phyloP scores from a whole-genome alignment of 257 asterid genomes.

The Datura wrightii region DNA sequence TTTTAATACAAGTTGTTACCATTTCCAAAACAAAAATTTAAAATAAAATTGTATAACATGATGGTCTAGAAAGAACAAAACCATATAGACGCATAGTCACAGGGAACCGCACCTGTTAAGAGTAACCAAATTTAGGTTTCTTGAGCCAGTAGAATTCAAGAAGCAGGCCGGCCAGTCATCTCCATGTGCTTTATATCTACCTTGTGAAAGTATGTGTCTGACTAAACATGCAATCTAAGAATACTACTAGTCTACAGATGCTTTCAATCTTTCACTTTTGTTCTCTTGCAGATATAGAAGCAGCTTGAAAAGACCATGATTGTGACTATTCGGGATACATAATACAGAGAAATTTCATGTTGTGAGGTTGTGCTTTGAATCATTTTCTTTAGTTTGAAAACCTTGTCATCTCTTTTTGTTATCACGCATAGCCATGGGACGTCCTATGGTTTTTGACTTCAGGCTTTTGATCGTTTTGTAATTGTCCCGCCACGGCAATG shows the following conservation, averaged over 20 bases:
- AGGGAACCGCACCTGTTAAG: not conserved
- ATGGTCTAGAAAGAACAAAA: not conserved
- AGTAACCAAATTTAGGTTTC: constrained; percentile 23
- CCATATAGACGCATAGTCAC: constrained; percentile 33
- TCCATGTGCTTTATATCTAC: constrained; percentile 6
- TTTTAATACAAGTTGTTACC: not conserved
- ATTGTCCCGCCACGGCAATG: not conserved
- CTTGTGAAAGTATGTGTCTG: not conserved
- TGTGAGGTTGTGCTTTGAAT: not conserved
- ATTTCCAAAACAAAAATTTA: not conserved
- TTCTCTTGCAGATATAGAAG: constrained; percentile 24
- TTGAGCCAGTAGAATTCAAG: not conserved
- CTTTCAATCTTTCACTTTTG: not conserved
- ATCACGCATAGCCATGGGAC: not conserved
- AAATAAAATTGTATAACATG: not conserved
- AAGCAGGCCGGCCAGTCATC: not conserved
- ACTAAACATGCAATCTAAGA: not conserved
- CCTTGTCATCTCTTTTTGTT: not conserved
- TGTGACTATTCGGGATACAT: not conserved
- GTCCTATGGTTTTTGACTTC: not conserved
- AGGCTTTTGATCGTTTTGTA: constrained; percentile 1
- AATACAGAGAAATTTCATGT: not conserved
- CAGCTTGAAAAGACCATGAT: not conserved
- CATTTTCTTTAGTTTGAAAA: constrained; percentile 14
- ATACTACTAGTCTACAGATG: not conserved